phyloP scores from a whole-genome alignment of 208 protist species.

The Acanthamoeba lenticulata region DNA sequence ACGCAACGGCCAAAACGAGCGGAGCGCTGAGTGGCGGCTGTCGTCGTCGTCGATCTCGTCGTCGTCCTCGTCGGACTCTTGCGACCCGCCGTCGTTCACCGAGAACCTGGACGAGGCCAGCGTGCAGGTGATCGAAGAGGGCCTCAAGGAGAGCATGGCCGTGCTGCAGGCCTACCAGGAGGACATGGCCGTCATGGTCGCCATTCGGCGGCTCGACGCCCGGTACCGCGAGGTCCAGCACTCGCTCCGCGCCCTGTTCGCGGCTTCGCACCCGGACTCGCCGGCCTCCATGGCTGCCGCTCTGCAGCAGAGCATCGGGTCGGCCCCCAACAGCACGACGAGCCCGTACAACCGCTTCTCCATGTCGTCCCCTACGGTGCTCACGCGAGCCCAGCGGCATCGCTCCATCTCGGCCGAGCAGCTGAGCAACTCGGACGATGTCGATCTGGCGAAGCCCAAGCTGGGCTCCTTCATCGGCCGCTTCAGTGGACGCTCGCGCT shows the following conservation, averaged over 20 bases:
- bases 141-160: conserved; percentile 42
- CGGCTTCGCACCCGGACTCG: no score
- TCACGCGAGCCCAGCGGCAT: background rate
- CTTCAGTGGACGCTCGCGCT: background rate
- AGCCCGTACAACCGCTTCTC: background rate
- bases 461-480: background rate
- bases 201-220: background rate
- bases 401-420: background rate
- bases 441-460: background rate
- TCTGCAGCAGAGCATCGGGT: background rate
- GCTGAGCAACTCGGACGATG: background rate
- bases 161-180: background rate
- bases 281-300: no score
- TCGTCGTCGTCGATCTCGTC: background rate
- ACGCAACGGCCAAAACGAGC: background rate
- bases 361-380: background rate
- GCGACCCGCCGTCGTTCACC: background rate
- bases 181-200: background rate
- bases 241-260: background rate
- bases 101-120: background rate
- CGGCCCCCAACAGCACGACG: background rate
- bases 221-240: conserved; percentile 19
- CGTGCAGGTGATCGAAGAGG: background rate
- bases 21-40: no score
- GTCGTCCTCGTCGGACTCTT: background rate